Conservation (phyloP, 192 early-diverging fungal species). For the Mortierella alpina region DNA sequence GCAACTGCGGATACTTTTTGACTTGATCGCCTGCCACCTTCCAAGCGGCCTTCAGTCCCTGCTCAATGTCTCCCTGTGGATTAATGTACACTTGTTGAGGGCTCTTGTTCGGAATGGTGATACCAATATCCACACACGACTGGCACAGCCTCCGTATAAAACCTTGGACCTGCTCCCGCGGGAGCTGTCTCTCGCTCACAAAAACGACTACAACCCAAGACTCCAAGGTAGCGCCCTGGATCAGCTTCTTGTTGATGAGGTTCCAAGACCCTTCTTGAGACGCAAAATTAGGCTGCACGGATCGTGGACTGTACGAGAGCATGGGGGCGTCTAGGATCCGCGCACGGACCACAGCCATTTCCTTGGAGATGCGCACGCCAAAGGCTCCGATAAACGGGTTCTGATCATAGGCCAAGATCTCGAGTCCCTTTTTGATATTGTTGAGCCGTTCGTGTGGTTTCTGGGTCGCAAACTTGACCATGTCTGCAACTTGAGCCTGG, state of each 20-base stretch:
- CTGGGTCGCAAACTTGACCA: slow-evolving; percentile 93
- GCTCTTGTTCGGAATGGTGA: slow-evolving; percentile 58
- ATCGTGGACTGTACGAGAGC: slow-evolving; percentile 64
- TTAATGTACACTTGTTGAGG: slow-evolving; percentile 63
- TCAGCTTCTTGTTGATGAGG: slow-evolving; percentile 82
- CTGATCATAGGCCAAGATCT: slow-evolving; percentile 69
- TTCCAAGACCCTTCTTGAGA: slow-evolving; percentile 89
- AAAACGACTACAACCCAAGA: slow-evolving; percentile 90
- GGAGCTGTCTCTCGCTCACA: slow-evolving; percentile 64
- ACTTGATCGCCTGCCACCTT: slow-evolving; percentile 74
- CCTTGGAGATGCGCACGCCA: slow-evolving; percentile 71
- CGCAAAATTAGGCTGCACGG: slow-evolving; percentile 59
- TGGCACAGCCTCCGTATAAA: slow-evolving; percentile 80
- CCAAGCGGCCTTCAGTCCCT: slow-evolving; percentile 75
- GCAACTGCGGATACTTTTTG: slow-evolving; percentile 77
- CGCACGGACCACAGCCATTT: slow-evolving; percentile 78
- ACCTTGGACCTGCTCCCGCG: slow-evolving; percentile 62
- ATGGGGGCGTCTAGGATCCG: slow-evolving; percentile 85
- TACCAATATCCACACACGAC: slow-evolving; percentile 78
- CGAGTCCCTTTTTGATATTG: slow-evolving; percentile 79
- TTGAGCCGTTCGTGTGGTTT: slow-evolving; percentile 79
- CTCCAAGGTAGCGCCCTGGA: slow-evolving; percentile 73
- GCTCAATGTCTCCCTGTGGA: slow-evolving; percentile 77
- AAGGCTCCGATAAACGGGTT: slow-evolving; percentile 81
- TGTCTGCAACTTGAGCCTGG: slow-evolving; percentile 88